Percentiles rank a stretch among this genome's conserved stretches.
phyloP scores from a whole-genome alignment of 1,284 basidiomycete genomes.

The Ustilago hordei region DNA sequence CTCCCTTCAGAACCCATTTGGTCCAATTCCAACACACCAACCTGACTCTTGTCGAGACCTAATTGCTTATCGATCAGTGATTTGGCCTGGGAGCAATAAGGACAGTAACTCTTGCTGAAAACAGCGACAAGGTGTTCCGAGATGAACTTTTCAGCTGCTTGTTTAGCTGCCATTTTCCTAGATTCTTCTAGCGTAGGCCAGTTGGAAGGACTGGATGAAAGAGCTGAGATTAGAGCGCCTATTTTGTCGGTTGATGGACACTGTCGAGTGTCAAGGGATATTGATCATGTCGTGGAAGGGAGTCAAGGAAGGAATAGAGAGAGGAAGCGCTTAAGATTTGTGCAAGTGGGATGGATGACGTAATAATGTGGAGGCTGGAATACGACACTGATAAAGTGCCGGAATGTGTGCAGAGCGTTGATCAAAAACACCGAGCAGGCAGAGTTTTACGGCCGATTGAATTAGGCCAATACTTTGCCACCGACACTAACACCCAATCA shows the following conservation, averaged over 20 bases:
- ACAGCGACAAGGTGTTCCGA: constrained; percentile 67
- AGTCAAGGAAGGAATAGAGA: not conserved
- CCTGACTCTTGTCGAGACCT: constrained; percentile 60
- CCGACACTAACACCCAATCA: no score
- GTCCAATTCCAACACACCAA: constrained; percentile 70
- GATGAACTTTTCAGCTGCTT: constrained; percentile 68
- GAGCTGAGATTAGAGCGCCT: constrained; percentile 35
- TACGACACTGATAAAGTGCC: not conserved
- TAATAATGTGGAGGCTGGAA: not conserved
- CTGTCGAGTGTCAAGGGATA: not conserved
- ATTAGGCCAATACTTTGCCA: no score
- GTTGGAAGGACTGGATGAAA: not conserved
- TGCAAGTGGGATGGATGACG: not conserved
- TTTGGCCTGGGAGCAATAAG: constrained; percentile 69
- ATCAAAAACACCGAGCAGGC: not conserved
- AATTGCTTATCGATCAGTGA: constrained; percentile 61
- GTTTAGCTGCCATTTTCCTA: constrained; percentile 67
- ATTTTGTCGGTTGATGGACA: constrained; percentile 21
- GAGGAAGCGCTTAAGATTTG: no score
- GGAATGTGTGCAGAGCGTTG: not conserved
- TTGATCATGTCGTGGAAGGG: not conserved
- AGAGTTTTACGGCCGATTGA: not conserved
- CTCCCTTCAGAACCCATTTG: constrained; percentile 63
- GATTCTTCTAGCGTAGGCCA: constrained; percentile 10
- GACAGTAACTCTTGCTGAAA: constrained; percentile 70